Evolutionary conservation across 2,329 filamentous ascomycete genomes (phyloP).

Genomic region (Calonectria leucothoes): DNA sequence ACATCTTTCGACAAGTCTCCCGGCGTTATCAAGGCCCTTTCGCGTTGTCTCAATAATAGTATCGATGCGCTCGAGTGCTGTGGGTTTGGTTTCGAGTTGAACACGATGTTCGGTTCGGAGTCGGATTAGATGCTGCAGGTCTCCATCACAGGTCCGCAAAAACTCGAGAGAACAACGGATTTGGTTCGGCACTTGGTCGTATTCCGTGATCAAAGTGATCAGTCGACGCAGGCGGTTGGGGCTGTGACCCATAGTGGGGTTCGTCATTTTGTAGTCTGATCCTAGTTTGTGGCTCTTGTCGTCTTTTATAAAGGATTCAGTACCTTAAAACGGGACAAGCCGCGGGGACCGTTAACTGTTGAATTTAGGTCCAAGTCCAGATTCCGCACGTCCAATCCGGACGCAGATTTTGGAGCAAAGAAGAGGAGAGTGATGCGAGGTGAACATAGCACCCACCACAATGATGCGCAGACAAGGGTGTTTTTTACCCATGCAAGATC

Average conservation of each 20-base stretch:
- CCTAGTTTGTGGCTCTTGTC: neutral
- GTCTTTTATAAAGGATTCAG: too few relatives aligned
- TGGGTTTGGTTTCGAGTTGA: neutral
- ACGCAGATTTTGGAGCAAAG: too few relatives aligned
- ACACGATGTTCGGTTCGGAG: neutral
- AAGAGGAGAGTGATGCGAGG: neutral
- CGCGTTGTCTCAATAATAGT: conserved; percentile 2
- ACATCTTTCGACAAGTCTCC: conserved; percentile 9
- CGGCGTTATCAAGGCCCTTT: neutral
- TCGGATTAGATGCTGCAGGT: conserved; percentile 14
- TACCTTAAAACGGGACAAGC: too few relatives aligned
- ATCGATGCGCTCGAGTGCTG: neutral
- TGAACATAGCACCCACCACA: neutral
- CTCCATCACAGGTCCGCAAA: conserved; percentile 6
- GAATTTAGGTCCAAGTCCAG: too few relatives aligned
- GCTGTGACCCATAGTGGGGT: neutral
- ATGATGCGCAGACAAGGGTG: neutral
- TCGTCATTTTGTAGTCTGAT: neutral
- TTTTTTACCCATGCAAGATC: neutral
- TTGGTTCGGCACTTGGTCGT: conserved; percentile 10
- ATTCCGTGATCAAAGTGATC: neutral
- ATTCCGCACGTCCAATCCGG: too few relatives aligned
- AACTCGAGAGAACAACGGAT: conserved; percentile 2
- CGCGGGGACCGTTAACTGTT: too few relatives aligned
- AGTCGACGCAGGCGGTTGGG: neutral